Conservation (phyloP, 176 grass and related monocot species). For the Eleusine coracana region DNA sequence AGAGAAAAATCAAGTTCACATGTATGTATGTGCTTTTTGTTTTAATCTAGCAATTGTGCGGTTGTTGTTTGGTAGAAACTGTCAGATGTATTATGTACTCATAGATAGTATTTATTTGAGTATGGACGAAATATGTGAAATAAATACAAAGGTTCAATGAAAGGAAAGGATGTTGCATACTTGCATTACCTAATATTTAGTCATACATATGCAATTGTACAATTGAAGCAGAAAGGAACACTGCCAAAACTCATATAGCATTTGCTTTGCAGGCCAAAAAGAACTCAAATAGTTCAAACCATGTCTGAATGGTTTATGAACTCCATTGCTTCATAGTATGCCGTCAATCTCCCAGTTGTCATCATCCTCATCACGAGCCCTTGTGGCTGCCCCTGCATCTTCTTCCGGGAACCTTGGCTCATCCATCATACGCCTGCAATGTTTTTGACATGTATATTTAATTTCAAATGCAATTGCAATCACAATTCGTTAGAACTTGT, state of each 20-base stretch:
- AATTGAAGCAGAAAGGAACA: conserved; percentile 25
- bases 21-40: too few species aligned
- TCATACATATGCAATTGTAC: conserved; percentile 2
- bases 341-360: conserved; percentile 73
- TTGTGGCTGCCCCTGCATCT: conserved; percentile 41
- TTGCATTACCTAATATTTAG: conserved; percentile 39
- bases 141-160: background rate
- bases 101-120: background rate
- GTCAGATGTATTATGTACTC: background rate
- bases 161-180: background rate
- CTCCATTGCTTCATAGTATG: conserved; percentile 44
- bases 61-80: too few species aligned
- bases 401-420: conserved; percentile 61
- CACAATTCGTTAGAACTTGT: background rate
- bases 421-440: conserved; percentile 56
- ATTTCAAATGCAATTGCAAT: background rate
- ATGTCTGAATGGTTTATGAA: conserved; percentile 24
- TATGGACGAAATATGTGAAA: background rate
- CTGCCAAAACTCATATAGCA: conserved; percentile 30
- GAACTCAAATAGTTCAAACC: conserved; percentile 23
- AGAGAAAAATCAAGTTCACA: too few species aligned
- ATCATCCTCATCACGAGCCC: conserved; percentile 46
- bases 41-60: too few species aligned
- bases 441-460: background rate
- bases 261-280: conserved; percentile 42